phyloP scores from a whole-genome alignment of 106 monocot genomes.

The Allium sativum region DNA sequence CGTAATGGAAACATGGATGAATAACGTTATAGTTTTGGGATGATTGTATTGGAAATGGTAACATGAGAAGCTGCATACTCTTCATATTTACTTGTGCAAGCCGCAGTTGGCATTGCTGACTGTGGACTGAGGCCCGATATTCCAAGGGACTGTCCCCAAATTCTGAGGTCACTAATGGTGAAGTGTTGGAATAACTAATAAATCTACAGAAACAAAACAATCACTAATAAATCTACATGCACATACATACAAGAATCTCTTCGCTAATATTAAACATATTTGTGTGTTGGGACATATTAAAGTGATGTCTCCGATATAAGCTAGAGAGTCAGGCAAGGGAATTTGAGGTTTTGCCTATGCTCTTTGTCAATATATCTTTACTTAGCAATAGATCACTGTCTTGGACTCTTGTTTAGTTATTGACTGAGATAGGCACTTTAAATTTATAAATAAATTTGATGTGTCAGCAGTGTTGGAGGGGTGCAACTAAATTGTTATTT shows the following conservation, averaged over 20 bases:
- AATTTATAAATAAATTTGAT: no score
- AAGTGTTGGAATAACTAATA: constrained; percentile 89
- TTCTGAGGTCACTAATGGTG: constrained; percentile 64
- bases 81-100: constrained; percentile 92
- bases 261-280: no score
- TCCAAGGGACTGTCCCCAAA: constrained; percentile 68
- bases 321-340: no score
- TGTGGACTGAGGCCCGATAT: constrained; percentile 89
- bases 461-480: no score
- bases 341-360: no score
- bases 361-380: no score
- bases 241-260: background rate
- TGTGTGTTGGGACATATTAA: no score
- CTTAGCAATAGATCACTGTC: no score
- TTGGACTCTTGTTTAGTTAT: no score
- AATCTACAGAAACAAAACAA: constrained; percentile 41
- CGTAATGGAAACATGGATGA: constrained; percentile 92
- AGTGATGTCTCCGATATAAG: no score
- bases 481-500: no score
- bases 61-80: constrained; percentile 84
- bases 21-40: constrained; percentile 97
- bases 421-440: no score
- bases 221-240: background rate
- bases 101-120: constrained; percentile 91
- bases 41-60: constrained; percentile 97